Conservation (phyloP, 2,329 filamentous ascomycete species). For the Paracorniculantispora psalliotae region DNA sequence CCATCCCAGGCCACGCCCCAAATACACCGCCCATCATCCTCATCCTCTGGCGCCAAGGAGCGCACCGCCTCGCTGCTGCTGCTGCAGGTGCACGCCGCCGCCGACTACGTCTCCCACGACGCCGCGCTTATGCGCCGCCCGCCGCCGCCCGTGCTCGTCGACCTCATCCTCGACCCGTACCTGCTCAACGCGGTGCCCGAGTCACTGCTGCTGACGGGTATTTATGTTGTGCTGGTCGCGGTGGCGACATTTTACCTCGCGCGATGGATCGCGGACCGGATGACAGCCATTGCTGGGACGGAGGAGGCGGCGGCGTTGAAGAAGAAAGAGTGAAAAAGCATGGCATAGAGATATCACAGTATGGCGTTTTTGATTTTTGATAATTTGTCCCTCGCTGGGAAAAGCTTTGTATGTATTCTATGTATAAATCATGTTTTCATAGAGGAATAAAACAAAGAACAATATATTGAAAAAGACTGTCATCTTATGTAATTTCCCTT, state of each 20-base stretch:
- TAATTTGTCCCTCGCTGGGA: neutral
- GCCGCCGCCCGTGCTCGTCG: slow-evolving; percentile 68
- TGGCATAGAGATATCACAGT: too few relatives aligned
- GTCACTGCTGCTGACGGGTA: slow-evolving; percentile 67
- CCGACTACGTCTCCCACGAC: slow-evolving; percentile 80
- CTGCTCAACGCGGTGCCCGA: slow-evolving; percentile 72
- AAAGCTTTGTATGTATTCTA: neutral
- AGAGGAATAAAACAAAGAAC: neutral
- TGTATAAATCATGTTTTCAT: neutral
- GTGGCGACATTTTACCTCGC: slow-evolving; percentile 40
- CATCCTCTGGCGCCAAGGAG: slow-evolving; percentile 16
- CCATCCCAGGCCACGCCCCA: slow-evolving; percentile 10
- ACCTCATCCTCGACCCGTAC: slow-evolving; percentile 84
- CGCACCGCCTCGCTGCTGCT: slow-evolving; percentile 55
- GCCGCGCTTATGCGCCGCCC: slow-evolving; percentile 68
- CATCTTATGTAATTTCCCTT: neutral
- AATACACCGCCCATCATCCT: neutral
- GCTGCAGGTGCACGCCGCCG: slow-evolving; percentile 68
- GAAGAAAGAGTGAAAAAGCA: slow-evolving; percentile 31
- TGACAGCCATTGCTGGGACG: slow-evolving; percentile 24
- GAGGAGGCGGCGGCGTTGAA: slow-evolving; percentile 25
- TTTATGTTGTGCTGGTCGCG: slow-evolving; percentile 63
- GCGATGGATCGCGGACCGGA: slow-evolving; percentile 24
- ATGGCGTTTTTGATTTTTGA: neutral
- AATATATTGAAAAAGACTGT: neutral